Evolutionary conservation across 257 asterid genomes (phyloP).

Genomic region (Solanum microdontum): DNA sequence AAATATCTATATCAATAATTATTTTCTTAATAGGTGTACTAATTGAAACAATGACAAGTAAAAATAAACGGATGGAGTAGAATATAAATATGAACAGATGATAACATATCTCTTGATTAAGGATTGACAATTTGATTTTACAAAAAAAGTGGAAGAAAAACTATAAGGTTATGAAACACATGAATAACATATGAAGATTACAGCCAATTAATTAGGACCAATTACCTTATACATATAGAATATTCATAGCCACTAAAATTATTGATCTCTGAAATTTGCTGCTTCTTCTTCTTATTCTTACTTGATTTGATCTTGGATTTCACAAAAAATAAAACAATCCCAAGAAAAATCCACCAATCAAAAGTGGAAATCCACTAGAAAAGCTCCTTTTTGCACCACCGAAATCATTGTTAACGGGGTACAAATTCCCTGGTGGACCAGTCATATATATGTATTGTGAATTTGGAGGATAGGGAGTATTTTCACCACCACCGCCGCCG

Average conservation of each 20-base stretch:
- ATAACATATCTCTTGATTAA: not conserved
- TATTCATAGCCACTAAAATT: not conserved
- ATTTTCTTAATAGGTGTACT: no score
- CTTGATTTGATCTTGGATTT: not conserved
- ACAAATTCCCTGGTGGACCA: conserved; percentile 64
- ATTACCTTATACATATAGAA: not conserved
- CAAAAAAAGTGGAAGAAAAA: not conserved
- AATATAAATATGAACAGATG: not conserved
- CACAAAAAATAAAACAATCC: conserved; percentile 6
- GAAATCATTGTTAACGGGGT: conserved; percentile 21
- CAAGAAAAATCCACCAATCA: conserved; percentile 2
- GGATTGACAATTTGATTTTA: not conserved
- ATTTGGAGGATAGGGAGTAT: conserved; percentile 35
- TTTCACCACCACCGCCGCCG: not conserved
- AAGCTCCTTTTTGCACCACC: not conserved
- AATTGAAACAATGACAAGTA: no score
- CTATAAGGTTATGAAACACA: not conserved
- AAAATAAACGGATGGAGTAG: not conserved
- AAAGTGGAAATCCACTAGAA: conserved; percentile 14
- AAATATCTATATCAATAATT: no score
- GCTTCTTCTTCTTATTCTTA: not conserved
- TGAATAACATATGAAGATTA: not conserved
- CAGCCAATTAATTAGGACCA: not conserved
- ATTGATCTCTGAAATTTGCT: not conserved
- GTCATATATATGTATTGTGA: conserved; percentile 42